phyloP scores from a whole-genome alignment of 1,284 basidiomycete genomes.

The Apiotrichum mycotoxinovorans region DNA sequence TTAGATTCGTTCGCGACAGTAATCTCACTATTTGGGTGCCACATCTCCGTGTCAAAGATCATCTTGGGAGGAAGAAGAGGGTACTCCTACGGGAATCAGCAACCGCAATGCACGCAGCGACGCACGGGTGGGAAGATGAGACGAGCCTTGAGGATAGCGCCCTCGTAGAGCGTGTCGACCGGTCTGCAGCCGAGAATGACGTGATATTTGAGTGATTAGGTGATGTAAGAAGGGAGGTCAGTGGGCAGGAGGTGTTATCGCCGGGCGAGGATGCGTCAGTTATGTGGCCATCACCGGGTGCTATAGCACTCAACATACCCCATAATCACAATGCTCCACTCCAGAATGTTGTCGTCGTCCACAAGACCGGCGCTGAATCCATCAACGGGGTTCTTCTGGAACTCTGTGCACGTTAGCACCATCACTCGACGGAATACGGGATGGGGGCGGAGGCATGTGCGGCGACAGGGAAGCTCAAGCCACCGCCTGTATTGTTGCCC shows the following conservation, averaged over 20 bases:
- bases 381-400: slow-evolving; percentile 83
- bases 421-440: neutral
- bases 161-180: slow-evolving; percentile 86
- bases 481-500: too few species aligned
- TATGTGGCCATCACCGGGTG: neutral
- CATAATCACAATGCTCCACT: slow-evolving; percentile 88
- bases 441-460: neutral
- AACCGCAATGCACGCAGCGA: neutral
- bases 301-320: slow-evolving; percentile 59
- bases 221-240: neutral
- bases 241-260: too few species aligned
- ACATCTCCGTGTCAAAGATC: slow-evolving; percentile 93
- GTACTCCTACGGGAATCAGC: slow-evolving; percentile 59
- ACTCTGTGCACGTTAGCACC: slow-evolving; percentile 53
- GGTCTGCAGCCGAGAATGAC: slow-evolving; percentile 56
- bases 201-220: neutral
- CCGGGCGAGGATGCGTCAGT: neutral
- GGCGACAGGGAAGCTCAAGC: neutral
- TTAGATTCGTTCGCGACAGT: neutral
- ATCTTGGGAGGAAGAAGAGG: slow-evolving; percentile 92
- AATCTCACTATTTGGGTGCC: slow-evolving; percentile 95
- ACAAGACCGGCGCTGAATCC: slow-evolving; percentile 94
- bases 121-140: slow-evolving; percentile 70
- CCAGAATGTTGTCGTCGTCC: slow-evolving; percentile 85
- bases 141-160: slow-evolving; percentile 84